Evolutionary conservation across 129 eudicot genomes (phyloP), one percentile per base, ranked within the genome.

Genomic region (Saussurea involucrata): DNA sequence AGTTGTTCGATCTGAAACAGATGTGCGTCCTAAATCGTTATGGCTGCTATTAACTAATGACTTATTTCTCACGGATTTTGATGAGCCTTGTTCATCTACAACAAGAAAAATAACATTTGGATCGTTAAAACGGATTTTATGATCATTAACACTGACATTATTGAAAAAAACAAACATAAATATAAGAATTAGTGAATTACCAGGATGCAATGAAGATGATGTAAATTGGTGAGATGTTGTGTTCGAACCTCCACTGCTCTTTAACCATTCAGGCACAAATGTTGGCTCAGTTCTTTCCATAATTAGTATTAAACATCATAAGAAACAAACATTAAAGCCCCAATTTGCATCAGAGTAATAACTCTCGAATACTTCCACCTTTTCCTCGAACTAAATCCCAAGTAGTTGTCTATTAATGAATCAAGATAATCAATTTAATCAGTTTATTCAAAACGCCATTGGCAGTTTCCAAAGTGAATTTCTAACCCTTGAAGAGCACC

Each of bases 251-350:
- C 90, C 96, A 73, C 82, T 83, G 80, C 79, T 88, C 66, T 84
- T 95, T 83, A 95, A 78, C 98, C 98, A 95, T 86, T 91, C 92
- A 0, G 98, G 98, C 69, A 88, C 90, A 77, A 95, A 88, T 55
- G 96, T 79, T 55, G 96, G 98, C 79, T 95, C 98, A 87, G 89
- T 95, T 89, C 67, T 95, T 69, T 87, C 98, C 98, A 95, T 95
- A 84, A 80, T 58, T 81, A 83, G 74, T 69, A 69, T 81, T 76
- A 74, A 80, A 86, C 97, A 90, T 90, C 87, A 81, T 49, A 79
- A n/a, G 67, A 53, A 49, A 49, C 74, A 8, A 68, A 73, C 69
- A 29, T 76, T 71, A 83, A 78, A 61, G 31, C 33, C 75, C 80
- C 83, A 73, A 81, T 27, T 68, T 83, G 75, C 67, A 79, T 76